Conservation (phyloP, 106 monocot species). For the Dioscorea zingiberensis region DNA sequence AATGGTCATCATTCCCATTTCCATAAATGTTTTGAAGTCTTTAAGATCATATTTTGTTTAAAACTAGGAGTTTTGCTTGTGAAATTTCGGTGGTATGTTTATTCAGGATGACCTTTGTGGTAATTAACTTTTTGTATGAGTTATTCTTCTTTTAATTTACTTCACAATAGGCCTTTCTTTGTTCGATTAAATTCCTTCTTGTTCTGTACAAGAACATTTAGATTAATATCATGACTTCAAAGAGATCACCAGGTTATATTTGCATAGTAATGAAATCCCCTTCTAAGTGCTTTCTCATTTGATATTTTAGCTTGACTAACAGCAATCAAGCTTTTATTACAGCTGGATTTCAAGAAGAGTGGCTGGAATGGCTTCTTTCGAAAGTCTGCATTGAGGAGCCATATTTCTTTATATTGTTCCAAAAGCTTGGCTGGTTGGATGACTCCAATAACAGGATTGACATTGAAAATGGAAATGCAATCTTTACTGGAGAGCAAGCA, state of each 20-base stretch:
- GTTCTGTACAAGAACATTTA: background rate
- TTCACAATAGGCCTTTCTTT: too few relatives aligned
- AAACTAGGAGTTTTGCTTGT: too few relatives aligned
- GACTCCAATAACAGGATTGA: background rate
- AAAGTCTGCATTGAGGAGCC: conserved; percentile 67
- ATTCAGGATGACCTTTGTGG: too few relatives aligned
- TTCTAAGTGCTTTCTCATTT: background rate
- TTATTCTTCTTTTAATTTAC: too few relatives aligned
- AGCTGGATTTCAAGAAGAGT: conserved; percentile 69
- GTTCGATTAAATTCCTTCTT: too few relatives aligned
- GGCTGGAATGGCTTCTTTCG: conserved; percentile 65
- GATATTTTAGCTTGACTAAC: background rate
- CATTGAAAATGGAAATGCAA: background rate
- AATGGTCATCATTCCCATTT: too few relatives aligned
- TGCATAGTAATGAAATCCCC: background rate
- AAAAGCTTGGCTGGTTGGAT: conserved; percentile 16
- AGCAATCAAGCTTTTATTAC: conserved; percentile 3
- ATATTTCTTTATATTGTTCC: conserved; percentile 38
- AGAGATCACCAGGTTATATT: background rate
- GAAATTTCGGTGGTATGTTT: too few relatives aligned
- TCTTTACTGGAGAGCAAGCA: conserved; percentile 44
- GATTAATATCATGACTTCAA: background rate
- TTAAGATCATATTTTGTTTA: too few relatives aligned
- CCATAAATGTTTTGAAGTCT: too few relatives aligned
- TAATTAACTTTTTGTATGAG: too few relatives aligned